Base-by-base conservation (phyloP, 371 early-diverging fungal genomes). In the Homolaphlyctis polyrhiza region DNA sequence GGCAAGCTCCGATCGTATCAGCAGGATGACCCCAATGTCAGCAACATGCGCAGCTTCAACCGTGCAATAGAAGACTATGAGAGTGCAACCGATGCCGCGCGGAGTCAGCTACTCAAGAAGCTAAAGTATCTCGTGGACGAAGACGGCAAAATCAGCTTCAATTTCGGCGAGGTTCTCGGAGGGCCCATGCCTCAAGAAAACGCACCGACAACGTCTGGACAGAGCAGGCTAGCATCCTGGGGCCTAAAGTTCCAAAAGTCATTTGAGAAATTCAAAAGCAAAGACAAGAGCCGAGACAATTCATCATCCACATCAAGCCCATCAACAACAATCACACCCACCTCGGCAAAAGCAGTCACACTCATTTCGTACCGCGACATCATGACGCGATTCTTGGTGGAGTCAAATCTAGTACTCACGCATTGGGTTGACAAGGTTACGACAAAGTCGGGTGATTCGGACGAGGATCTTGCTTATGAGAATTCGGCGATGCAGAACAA, bases 181-280 rank as follows among this genome's bases (percentile, higher is more conserved):
- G 39, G 39, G 8, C 11, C 39, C 18, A 39, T 18, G 8, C 8
- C 18, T 8, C 39, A 39, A 39, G 39, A 18, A 39, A 51, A 25
- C 28, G 27, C 52, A 51, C 52, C 25, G 27, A 11, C 52, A 25
- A 51, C 11, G 11, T 6, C 52, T 8, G 32, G 52, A 28, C 52
- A 27, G 8, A 27, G 27, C 27, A 11, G 52, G 28, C 32, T 51
- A 27, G 11, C 32, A 32, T 51, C 52, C 11, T 51, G 52, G 52
- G 32, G 52, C 32, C 52, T 28, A 25, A 51, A 51, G 52, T 51
- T 51, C 32, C 52, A 51, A 51, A 51, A 51, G 32, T 51, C 52
- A 21, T 11, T 51, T 14, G 52, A 51, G 32, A 6, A 21, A 32
- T 51, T 51, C 27, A 51, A 51, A 51, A 21, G 52, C 52, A 18